Base-by-base conservation (phyloP, 1,284 basidiomycete genomes). In the Boletus smithii region DNA sequence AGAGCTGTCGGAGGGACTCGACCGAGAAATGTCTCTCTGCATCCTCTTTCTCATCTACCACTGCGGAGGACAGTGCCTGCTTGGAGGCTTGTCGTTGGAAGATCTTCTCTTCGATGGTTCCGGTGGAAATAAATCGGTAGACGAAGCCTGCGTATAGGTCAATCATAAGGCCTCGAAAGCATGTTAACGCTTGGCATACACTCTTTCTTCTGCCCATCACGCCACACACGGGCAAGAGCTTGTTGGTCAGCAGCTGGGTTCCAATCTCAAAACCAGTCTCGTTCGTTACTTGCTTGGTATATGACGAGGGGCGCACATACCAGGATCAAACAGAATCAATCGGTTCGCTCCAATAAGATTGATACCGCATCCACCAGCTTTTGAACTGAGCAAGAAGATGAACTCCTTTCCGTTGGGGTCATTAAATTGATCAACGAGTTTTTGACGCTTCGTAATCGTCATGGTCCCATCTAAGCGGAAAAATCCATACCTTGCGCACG, bases 131-230 rank as follows among this genome's bases (percentile, higher is more conserved):
- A 70, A 98, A 99, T 17, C 95, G 91, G 64, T 99, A 99, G 3
- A 98, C 95, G 59, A 98, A 99, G 66, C 91, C 89, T 92, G 49
- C 4, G 4, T 4, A 38, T 8, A 29, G 16, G 22, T 63, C 23
- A 55, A n/a, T 24, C 26, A 39, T 22, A 2, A 32, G 26, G 20
- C 11, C 8, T n/a, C 16, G 11, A 1, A 36, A 39, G n/a, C 8
- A 30, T 9, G 7, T 26, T 2, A 32, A 42, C 11, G 6, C 10
- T 35, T 31, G 8, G 61, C 85, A 47, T 61, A 91, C 94, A 97
- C 70, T 95, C 92, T 81, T 99, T 99, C 81, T 97, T 99, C 69
- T 99, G 95, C 0, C 95, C 95, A 63, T 99, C 95, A 74, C 97
- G 89, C 95, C 95, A 99, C 2, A 99, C 95, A 68, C 95, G 91